A percentile compares a stretch with the other conserved stretches of the same genome.
Evolutionary conservation across 2,329 filamentous ascomycete genomes (phyloP).

Genomic region (Aspergillus glaucus): DNA sequence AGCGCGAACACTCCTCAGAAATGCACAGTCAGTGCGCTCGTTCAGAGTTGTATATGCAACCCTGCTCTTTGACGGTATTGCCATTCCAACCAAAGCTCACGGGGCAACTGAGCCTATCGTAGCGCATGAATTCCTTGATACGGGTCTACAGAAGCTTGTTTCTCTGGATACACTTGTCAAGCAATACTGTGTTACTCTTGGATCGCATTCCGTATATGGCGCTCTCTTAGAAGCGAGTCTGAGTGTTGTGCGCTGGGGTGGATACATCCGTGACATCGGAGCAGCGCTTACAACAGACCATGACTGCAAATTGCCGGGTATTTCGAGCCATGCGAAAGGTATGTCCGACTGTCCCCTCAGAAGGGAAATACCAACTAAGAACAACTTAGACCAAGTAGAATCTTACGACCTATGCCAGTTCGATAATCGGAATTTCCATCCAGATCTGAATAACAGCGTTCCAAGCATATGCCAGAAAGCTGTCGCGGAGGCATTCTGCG

Average conservation of each 20-base stretch:
- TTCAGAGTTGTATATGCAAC: conserved; percentile 16
- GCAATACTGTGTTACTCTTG: background rate
- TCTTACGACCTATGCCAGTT: background rate
- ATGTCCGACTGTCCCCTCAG: background rate
- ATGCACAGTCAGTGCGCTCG: conserved; percentile 7
- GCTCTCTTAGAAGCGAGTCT: background rate
- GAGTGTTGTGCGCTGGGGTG: background rate
- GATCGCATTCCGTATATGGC: background rate
- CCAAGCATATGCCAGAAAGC: background rate
- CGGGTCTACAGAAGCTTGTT: conserved; percentile 10
- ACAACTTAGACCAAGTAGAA: too few relatives aligned
- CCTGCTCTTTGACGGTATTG: conserved; percentile 18
- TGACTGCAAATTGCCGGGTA: background rate
- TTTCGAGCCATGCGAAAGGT: background rate
- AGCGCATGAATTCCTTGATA: conserved; percentile 11
- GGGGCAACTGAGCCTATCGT: background rate
- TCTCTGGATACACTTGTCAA: conserved; percentile 1
- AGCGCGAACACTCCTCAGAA: background rate
- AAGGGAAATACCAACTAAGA: too few relatives aligned
- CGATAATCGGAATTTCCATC: background rate
- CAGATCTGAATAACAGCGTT: background rate
- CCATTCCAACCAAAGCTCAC: conserved; percentile 7
- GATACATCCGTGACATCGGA: background rate
- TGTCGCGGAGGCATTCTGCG: background rate
- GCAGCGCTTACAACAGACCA: background rate